Percentiles rank a stretch among this genome's conserved stretches.
phyloP scores from a whole-genome alignment of 176 grass and related monocot genomes.

The Oryza meyeriana region DNA sequence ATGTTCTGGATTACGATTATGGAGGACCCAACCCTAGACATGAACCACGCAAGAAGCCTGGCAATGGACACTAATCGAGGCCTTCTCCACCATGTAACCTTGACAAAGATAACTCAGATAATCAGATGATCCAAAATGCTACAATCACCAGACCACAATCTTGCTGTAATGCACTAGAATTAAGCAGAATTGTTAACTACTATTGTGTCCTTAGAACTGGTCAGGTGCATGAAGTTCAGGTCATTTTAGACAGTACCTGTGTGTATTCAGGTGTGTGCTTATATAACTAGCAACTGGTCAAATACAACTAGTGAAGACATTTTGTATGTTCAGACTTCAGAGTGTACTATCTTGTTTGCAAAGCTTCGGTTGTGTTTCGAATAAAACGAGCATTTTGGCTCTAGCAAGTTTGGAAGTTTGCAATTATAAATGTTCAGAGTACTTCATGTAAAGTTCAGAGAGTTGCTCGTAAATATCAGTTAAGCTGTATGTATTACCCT shows the following conservation, averaged over 20 bases:
- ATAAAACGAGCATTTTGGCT: background rate
- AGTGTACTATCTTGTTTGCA: background rate
- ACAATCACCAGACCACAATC: background rate
- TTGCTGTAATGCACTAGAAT: background rate
- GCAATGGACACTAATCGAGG: slow-evolving; percentile 39
- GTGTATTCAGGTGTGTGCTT: background rate
- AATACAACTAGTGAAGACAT: background rate
- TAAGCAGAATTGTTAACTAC: background rate
- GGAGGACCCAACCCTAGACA: slow-evolving; percentile 72
- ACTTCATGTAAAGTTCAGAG: background rate
- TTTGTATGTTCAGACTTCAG: background rate
- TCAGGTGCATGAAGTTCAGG: background rate
- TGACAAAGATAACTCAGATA: background rate
- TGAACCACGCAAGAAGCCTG: slow-evolving; percentile 61
- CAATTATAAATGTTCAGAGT: background rate
- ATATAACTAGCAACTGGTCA: background rate
- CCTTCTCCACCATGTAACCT: background rate
- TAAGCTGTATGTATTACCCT: no score
- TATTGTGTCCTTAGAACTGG: background rate
- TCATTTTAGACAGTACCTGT: background rate
- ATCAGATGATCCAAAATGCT: background rate
- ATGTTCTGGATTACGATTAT: slow-evolving; percentile 71
- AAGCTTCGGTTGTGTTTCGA: background rate
- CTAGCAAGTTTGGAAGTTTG: background rate
- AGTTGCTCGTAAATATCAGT: no score